Evolutionary conservation across 73 alveolate genomes (phyloP).

Genomic region (Stentor coeruleus): DNA sequence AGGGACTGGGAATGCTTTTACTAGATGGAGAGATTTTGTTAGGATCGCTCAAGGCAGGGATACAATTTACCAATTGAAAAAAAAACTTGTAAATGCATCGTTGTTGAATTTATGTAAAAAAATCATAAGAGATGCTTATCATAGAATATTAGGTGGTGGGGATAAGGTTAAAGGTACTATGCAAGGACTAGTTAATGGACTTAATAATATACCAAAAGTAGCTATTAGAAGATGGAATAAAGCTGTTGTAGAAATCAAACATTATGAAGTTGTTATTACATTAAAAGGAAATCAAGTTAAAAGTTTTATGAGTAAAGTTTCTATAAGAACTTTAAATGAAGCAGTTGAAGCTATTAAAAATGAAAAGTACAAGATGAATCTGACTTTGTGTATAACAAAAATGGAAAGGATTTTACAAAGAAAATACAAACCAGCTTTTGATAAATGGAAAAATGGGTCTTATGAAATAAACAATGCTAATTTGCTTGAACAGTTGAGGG

Average conservation of each 20-base stretch:
- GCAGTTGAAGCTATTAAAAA: background rate
- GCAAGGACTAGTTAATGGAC: background rate
- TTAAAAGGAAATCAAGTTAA: background rate
- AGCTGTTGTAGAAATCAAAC: background rate
- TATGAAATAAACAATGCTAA: background rate
- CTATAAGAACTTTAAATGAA: conserved; percentile 4
- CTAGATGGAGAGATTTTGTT: background rate
- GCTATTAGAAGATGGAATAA: conserved; percentile 14
- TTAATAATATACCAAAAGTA: background rate
- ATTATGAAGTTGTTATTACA: background rate
- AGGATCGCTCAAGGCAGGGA: background rate
- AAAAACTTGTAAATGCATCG: background rate
- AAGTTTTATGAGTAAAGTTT: background rate
- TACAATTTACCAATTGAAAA: no score
- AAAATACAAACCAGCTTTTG: background rate
- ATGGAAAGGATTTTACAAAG: background rate
- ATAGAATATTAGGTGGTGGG: conserved; percentile 6
- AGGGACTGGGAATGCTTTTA: background rate
- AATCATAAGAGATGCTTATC: background rate
- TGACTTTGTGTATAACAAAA: no score
- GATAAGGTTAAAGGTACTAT: background rate
- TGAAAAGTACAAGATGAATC: background rate
- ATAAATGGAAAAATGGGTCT: background rate
- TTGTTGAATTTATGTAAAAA: background rate
- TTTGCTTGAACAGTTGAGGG: background rate